A percentile compares a stretch with the other conserved stretches of the same genome.
Evolutionary conservation across 306 rosid species (phyloP).

Genomic region (Dalbergia oliveri): DNA sequence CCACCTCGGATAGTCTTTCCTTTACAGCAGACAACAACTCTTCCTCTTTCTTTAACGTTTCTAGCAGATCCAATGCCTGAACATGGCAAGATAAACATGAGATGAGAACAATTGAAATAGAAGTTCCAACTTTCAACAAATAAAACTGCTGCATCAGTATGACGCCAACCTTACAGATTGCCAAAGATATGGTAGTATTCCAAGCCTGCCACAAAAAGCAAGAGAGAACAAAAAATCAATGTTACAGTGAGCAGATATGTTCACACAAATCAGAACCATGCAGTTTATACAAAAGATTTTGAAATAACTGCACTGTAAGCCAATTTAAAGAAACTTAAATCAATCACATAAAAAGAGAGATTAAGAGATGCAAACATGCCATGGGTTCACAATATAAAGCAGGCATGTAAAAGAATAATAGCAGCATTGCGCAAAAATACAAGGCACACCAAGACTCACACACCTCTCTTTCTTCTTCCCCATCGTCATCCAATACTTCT

Average conservation of each 20-base stretch:
- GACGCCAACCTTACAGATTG: constrained; percentile 85
- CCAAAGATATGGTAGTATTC: constrained; percentile 82
- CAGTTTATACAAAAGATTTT: background rate
- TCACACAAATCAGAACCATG: constrained; percentile 15
- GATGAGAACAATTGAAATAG: constrained; percentile 39
- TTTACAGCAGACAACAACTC: constrained; percentile 85
- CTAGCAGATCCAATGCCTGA: constrained; percentile 86
- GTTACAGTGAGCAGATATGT: constrained; percentile 23
- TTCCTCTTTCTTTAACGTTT: constrained; percentile 91
- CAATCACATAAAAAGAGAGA: constrained; percentile 17
- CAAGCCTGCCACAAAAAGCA: constrained; percentile 68
- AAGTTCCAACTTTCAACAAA: constrained; percentile 24
- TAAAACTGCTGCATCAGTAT: constrained; percentile 28
- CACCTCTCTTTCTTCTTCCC: constrained; percentile 98
- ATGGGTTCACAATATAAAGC: constrained; percentile 29
- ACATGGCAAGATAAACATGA: constrained; percentile 39
- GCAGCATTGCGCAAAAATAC: constrained; percentile 17
- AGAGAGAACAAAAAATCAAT: background rate
- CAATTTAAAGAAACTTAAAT: constrained; percentile 1
- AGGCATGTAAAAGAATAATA: constrained; percentile 26
- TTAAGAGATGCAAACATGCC: constrained; percentile 11
- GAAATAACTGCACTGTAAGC: background rate
- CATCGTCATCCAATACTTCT: constrained; percentile 88
- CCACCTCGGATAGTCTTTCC: constrained; percentile 83
- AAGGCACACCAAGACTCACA: constrained; percentile 40